Evolutionary conservation across 331 rosid genomes (phyloP), one percentile per base, ranked within the genome.

Genomic region (Erythrophleum ivorense): DNA sequence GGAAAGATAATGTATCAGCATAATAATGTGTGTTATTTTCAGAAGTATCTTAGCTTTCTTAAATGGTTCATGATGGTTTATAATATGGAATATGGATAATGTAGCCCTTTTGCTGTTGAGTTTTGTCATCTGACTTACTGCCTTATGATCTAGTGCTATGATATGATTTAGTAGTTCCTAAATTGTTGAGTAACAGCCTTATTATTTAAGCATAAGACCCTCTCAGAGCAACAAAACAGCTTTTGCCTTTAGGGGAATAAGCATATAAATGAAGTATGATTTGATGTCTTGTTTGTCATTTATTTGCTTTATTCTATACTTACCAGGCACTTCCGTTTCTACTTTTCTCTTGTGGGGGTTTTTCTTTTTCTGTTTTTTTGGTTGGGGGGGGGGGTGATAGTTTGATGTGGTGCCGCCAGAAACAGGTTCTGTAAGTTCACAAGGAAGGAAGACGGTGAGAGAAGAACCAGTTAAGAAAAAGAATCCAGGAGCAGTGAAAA

Each of bases 351-450:
- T 62, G 36, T 14, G 29, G 53, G 83, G n/a, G 70, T 24, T 24
- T 24, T 24, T 24, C 29, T 24, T 24, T 24, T 24, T 24, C 29
- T 1, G 0, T 24, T 24, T 24, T 24, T 24, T n/a, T n/a, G n/a
- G n/a, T n/a, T 24, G 29, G 29, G 55, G 36, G 29, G 29, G 53
- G 83, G n/a, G 70, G 58, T 29, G 67, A 43, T 67, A 95, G 98
- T 93, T 91, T 84, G 98, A 93, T 71, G 98, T 95, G 62, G 92
- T 93, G 71, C 96, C 98, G 50, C 97, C 97, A 4, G 98, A 95
- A 75, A 90, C 94, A 12, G 91, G 87, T 71, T 95, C 98, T 49
- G 98, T 91, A 36, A 90, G 97, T 84, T 95, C 98, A 4, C 75
- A 78, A 0, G 97, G 98, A 58, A 93, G 88, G 83, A 95, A 85